Evolutionary conservation across 2,329 filamentous ascomycete genomes (phyloP).

Genomic region (Cryphonectria carpinicola): DNA sequence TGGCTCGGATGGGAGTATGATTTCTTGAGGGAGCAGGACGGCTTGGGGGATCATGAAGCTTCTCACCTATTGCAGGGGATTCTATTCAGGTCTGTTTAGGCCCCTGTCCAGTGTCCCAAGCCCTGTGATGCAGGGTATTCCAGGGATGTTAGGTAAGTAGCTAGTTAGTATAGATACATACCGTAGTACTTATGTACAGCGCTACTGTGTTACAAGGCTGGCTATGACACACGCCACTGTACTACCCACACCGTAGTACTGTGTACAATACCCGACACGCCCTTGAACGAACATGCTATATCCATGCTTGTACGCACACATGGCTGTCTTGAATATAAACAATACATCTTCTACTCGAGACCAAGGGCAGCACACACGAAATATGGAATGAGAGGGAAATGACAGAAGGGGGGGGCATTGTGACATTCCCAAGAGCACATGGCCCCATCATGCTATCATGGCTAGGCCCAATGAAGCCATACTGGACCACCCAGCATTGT

Average conservation of each 20-base stretch:
- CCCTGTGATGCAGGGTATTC: not conserved
- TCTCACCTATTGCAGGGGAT: slow-evolving; percentile 1
- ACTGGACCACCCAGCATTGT: not conserved
- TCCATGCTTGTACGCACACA: no score
- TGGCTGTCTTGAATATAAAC: not conserved
- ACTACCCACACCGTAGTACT: no score
- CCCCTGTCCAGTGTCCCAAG: not conserved
- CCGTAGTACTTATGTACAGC: no score
- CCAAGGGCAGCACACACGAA: not conserved
- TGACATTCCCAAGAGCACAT: not conserved
- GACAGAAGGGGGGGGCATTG: not conserved
- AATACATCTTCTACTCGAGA: no score
- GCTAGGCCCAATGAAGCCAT: slow-evolving; percentile 7
- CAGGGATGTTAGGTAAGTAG: not conserved
- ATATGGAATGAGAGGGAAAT: not conserved
- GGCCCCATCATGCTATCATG: not conserved
- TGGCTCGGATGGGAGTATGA: not conserved
- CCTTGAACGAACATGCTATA: no score
- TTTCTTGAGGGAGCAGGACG: not conserved
- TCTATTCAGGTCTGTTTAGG: not conserved
- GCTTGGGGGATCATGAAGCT: slow-evolving; percentile 6
- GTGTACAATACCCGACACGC: no score
- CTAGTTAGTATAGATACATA: no score
- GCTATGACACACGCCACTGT: no score
- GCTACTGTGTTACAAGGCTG: no score